A percentile compares a stretch with the other conserved stretches of the same genome.
Conservation (phyloP, 768 basidiomycete genomes). For the Xanthoconium stramineum region DNA sequence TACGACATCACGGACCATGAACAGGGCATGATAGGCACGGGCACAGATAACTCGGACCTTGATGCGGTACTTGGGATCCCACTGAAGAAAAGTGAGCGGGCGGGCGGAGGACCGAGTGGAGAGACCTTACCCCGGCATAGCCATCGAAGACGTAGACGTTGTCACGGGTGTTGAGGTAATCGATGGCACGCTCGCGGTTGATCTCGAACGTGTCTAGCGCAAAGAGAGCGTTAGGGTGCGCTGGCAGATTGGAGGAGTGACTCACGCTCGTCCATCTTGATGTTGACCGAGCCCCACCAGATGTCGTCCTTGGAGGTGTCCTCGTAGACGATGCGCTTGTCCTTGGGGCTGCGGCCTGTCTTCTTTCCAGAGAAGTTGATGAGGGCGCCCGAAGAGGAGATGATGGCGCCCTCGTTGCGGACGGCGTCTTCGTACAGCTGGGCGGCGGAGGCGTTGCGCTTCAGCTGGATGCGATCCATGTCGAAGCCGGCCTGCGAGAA, state of each 20-base stretch:
- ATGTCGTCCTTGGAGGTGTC: conserved; percentile 95
- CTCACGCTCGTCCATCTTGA: conserved; percentile 96
- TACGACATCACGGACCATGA: conserved; percentile 68
- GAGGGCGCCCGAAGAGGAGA: conserved; percentile 91
- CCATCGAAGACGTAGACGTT: conserved; percentile 99
- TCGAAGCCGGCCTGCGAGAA: conserved; percentile 99
- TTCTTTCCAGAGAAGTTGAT: conserved; percentile 99
- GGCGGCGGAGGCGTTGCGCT: conserved; percentile 88
- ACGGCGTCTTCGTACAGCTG: conserved; percentile 97
- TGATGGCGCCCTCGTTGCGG: conserved; percentile 97
- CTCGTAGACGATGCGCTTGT: conserved; percentile 99
- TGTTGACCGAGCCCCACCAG: conserved; percentile 99
- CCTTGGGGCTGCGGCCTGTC: conserved; percentile 95
- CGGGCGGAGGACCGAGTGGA: background rate
- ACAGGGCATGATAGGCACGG: conserved; percentile 96
- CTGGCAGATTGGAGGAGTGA: conserved; percentile 6
- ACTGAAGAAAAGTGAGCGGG: conserved; percentile 41
- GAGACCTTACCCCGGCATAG: conserved; percentile 70
- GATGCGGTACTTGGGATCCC: conserved; percentile 99
- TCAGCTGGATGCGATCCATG: conserved; percentile 95
- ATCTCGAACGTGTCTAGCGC: conserved; percentile 94
- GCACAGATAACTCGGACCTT: conserved; percentile 99
- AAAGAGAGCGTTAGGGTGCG: conserved; percentile 1
- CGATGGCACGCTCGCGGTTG: conserved; percentile 97
- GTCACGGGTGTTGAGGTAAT: conserved; percentile 97